A percentile compares a stretch with the other conserved stretches of the same genome.
phyloP scores from a whole-genome alignment of 176 grass and related monocot genomes.

The Oryza brachyantha region DNA sequence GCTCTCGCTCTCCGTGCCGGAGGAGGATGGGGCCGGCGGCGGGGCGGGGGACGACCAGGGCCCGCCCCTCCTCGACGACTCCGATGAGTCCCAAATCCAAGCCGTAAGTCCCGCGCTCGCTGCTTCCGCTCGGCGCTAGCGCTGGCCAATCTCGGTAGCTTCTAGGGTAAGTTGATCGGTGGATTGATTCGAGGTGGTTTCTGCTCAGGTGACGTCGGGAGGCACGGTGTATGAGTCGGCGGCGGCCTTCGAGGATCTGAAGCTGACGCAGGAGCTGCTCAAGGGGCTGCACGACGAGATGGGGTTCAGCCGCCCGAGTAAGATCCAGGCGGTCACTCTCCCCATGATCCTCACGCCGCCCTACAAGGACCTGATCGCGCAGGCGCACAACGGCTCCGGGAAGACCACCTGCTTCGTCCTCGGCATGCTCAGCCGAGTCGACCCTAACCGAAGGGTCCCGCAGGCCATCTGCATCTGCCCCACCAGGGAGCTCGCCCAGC shows the following conservation, averaged over 20 bases:
- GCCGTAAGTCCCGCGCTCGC: conserved; percentile 38
- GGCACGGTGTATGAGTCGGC: conserved; percentile 91
- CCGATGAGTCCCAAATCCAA: conserved; percentile 84
- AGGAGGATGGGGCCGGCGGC: conserved; percentile 16
- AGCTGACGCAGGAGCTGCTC: conserved; percentile 68
- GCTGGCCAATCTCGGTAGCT: not conserved
- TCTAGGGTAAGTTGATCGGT: not conserved
- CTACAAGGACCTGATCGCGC: conserved; percentile 85
- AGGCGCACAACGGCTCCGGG: conserved; percentile 90
- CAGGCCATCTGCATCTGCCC: conserved; percentile 95
- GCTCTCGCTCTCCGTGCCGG: conserved; percentile 53
- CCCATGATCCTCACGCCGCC: conserved; percentile 92
- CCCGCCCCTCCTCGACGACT: conserved; percentile 62
- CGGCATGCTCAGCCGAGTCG: conserved; percentile 92
- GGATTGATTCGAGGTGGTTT: not conserved
- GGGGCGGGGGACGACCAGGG: conserved; percentile 7
- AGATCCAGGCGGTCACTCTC: conserved; percentile 82
- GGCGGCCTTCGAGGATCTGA: conserved; percentile 73
- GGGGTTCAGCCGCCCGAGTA: conserved; percentile 80
- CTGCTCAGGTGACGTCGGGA: conserved; percentile 67
- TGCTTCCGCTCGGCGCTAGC: not conserved
- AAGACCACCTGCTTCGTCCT: conserved; percentile 97
- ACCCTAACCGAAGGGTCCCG: conserved; percentile 54
- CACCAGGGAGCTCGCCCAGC: conserved; percentile 87
- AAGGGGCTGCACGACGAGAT: conserved; percentile 82